Evolutionary conservation across 352 stramenopile species (phyloP), one percentile per base, ranked within the genome.

Genomic region (Phytopythium oedochilum): DNA sequence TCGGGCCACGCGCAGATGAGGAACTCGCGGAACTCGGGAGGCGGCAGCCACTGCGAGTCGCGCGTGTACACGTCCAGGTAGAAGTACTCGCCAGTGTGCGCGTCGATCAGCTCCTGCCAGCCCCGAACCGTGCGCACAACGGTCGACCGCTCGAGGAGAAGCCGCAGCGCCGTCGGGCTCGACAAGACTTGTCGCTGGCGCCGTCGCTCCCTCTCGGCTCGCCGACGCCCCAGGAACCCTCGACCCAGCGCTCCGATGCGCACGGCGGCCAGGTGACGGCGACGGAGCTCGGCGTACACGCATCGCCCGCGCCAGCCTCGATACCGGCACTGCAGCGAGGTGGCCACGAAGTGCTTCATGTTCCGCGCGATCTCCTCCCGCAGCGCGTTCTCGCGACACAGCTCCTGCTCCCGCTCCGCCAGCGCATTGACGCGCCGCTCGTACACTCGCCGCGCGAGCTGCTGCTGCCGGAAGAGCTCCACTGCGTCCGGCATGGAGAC

Each of bases 71-170:
- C 66, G 60, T 93, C 78, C 32, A 92, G 88, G 70, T 92, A 93
- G 55, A 86, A 93, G 68, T 89, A 89, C 63, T 94, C 83, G 61
- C 87, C 89, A 9, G 83, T 94, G 59, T 89, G 82, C 29, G 79
- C 66, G 57, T 94, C 83, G 1, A 92, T 57, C 23, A 87, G 63
- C 46, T 94, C 83, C 45, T 94, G 83, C 83, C 81, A 94, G 36
- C 78, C 77, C 12, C 68, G 72, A 46, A 94, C 63, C 1, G 73
- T 86, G 4, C 79, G 70, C 17, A 88, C 60, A 28, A 91, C 70
- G 0, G 60, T 82, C 2, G 77, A 91, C 36, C 81, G 77, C 54
- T 84, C 75, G 1, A 94, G 59, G 20, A 92, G 63, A 22, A 90
- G 64, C 39, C 82, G 82, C 28, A 92, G 64, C 18, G 79, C 79